Percentiles rank a stretch among this genome's conserved stretches.
Conservation (phyloP, 2,329 filamentous ascomycete genomes). For the Neofusicoccum ribis region DNA sequence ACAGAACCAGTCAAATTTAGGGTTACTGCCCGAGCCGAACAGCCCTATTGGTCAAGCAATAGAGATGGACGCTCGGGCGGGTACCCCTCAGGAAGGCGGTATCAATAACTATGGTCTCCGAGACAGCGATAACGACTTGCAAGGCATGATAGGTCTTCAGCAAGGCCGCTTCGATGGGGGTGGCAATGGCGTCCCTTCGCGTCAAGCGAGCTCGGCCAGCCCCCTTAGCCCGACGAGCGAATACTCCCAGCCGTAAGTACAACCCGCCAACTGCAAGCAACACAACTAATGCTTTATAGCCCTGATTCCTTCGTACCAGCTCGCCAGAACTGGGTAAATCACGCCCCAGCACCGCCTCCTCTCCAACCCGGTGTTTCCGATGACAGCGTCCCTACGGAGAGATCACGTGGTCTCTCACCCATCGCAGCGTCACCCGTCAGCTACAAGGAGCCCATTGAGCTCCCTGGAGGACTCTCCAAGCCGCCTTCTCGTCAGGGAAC, state of each 20-base stretch:
- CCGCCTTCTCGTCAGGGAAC: constrained; percentile 23
- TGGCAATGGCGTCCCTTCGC: constrained; percentile 28
- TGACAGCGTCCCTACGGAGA: constrained; percentile 5
- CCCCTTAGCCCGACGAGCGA: constrained; percentile 55
- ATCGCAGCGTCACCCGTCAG: constrained; percentile 36
- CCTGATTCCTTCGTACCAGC: constrained; percentile 47
- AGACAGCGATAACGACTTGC: constrained; percentile 71
- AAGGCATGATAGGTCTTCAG: constrained; percentile 72
- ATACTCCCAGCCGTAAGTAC: constrained; percentile 65
- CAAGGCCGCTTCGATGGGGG: constrained; percentile 43
- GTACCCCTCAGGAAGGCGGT: constrained; percentile 27
- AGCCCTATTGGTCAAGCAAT: constrained; percentile 63
- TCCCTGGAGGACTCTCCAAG: constrained; percentile 33
- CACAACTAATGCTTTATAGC: constrained; percentile 24
- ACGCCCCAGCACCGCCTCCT: constrained; percentile 13
- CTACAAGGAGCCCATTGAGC: constrained; percentile 30
- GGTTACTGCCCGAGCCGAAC: constrained; percentile 22
- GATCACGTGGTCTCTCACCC: constrained; percentile 37
- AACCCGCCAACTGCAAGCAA: background rate
- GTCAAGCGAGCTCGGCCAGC: constrained; percentile 50
- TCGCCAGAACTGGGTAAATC: constrained; percentile 44
- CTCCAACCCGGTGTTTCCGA: constrained; percentile 6
- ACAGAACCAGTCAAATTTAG: constrained; percentile 46
- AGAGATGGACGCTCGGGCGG: constrained; percentile 71
- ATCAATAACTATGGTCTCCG: constrained; percentile 42